Evolutionary conservation across 257 asterid genomes (phyloP).

Genomic region (Rehmannia glutinosa): DNA sequence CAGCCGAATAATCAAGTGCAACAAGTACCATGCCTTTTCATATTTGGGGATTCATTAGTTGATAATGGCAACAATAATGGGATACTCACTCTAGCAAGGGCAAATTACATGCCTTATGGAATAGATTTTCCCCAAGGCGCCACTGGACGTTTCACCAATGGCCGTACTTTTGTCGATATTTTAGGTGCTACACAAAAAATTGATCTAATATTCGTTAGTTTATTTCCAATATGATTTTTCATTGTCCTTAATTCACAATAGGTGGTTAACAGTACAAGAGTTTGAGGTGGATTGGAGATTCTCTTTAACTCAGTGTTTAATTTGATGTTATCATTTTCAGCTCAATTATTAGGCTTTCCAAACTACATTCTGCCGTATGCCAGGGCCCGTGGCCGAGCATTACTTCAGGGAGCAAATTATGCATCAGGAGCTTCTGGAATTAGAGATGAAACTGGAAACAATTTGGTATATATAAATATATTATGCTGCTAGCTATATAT

Average conservation of each 20-base stretch:
- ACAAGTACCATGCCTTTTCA: slow-evolving; percentile 69
- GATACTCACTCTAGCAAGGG: slow-evolving; percentile 68
- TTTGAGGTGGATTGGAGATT: too few species aligned
- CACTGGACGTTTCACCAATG: slow-evolving; percentile 87
- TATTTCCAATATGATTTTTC: too few species aligned
- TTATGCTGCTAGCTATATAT: too few species aligned
- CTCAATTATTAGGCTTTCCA: slow-evolving; percentile 76
- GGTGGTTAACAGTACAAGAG: too few species aligned
- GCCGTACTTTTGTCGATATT: slow-evolving; percentile 77
- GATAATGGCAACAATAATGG: slow-evolving; percentile 89
- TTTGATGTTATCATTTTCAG: too few species aligned
- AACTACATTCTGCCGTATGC: slow-evolving; percentile 72
- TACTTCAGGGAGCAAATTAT: slow-evolving; percentile 66
- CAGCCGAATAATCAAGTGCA: slow-evolving; percentile 31
- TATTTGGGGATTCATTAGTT: slow-evolving; percentile 86
- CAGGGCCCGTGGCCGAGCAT: slow-evolving; percentile 45
- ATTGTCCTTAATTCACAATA: too few species aligned
- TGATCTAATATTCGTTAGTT: too few species aligned
- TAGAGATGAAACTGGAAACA: slow-evolving; percentile 89
- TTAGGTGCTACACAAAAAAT: slow-evolving; percentile 46
- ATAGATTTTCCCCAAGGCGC: slow-evolving; percentile 74
- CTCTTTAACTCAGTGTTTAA: too few species aligned
- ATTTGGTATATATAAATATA: slow-evolving; percentile 44
- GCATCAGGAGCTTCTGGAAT: slow-evolving; percentile 97
- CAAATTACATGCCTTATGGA: slow-evolving; percentile 85